Conservation (phyloP, 108 stramenopile genomes). For the Cafeteria roenbergensis region DNA sequence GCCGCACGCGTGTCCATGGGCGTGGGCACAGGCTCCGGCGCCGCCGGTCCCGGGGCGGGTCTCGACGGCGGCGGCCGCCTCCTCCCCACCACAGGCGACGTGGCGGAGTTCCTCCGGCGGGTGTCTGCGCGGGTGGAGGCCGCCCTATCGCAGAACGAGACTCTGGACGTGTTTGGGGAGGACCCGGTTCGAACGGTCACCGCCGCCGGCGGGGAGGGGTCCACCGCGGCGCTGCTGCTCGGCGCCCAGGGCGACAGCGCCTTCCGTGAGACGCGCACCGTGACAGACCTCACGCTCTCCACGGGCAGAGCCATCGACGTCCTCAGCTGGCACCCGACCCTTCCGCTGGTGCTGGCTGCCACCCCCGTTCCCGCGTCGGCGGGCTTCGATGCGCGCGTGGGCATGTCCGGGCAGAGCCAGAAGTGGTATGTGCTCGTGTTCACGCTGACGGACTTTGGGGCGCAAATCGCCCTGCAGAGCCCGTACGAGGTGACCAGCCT, state of each 20-base stretch:
- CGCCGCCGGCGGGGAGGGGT: not conserved
- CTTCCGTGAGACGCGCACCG: not conserved
- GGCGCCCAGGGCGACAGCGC: not conserved
- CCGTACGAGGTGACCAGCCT: not conserved
- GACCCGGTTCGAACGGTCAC: not conserved
- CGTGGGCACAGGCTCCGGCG: no score
- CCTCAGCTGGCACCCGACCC: not conserved
- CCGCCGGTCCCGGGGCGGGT: no score
- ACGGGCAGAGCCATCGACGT: not conserved
- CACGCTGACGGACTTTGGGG: not conserved
- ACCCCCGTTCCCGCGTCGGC: not conserved
- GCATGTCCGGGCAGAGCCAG: not conserved
- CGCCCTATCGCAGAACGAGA: conserved; percentile 3
- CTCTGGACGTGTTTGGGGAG: not conserved
- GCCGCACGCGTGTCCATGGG: no score
- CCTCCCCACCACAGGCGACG: no score
- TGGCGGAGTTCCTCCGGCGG: not conserved
- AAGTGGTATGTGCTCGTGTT: not conserved
- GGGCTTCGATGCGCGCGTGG: not conserved
- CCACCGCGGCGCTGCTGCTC: not conserved
- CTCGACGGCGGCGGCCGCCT: no score
- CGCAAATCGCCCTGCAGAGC: conserved; percentile 1
- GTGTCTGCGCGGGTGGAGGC: not conserved
- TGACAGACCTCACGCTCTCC: not conserved
- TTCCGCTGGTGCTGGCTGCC: not conserved